A percentile compares a stretch with the other conserved stretches of the same genome.
Evolutionary conservation across 2,329 filamentous ascomycete species (phyloP).

Genomic region (Penicillium psychrosexuale): DNA sequence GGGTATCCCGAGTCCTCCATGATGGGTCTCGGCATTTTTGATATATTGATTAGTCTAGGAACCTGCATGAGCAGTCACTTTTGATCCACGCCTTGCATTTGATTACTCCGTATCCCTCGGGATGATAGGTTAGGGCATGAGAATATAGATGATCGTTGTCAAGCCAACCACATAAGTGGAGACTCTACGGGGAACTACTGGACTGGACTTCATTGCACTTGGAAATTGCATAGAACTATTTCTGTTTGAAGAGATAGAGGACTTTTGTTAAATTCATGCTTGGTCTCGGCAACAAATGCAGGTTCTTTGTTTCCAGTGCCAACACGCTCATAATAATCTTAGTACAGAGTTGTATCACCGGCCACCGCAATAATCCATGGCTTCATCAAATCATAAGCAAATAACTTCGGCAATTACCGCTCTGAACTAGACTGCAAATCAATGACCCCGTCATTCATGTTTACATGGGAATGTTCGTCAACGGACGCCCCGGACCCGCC

Average conservation of each 20-base stretch:
- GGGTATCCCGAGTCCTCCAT: slow-evolving; percentile 17
- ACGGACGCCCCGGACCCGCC: slow-evolving; percentile 14
- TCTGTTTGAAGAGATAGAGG: neutral
- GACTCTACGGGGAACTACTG: neutral
- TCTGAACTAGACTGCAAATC: neutral
- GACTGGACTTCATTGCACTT: neutral
- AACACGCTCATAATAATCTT: slow-evolving; percentile 4
- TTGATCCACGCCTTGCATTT: slow-evolving; percentile 23
- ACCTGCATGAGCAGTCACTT: slow-evolving; percentile 5
- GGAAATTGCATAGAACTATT: neutral
- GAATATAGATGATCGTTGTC: neutral
- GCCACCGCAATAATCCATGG: slow-evolving; percentile 1
- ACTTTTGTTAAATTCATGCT: neutral
- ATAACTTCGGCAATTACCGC: neutral
- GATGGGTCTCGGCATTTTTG: neutral
- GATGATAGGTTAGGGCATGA: neutral
- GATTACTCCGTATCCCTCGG: slow-evolving; percentile 5
- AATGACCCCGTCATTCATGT: neutral
- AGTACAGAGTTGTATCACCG: slow-evolving; percentile 3
- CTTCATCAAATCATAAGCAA: neutral
- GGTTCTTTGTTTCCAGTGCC: neutral
- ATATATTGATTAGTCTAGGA: slow-evolving; percentile 4
- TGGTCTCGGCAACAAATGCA: neutral
- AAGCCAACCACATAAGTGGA: slow-evolving; percentile 5
- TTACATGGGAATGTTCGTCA: slow-evolving; percentile 22